Percentiles rank a stretch among this genome's conserved stretches.
Evolutionary conservation across 1,284 basidiomycete species (phyloP).

Genomic region (Tausonia pullulans): DNA sequence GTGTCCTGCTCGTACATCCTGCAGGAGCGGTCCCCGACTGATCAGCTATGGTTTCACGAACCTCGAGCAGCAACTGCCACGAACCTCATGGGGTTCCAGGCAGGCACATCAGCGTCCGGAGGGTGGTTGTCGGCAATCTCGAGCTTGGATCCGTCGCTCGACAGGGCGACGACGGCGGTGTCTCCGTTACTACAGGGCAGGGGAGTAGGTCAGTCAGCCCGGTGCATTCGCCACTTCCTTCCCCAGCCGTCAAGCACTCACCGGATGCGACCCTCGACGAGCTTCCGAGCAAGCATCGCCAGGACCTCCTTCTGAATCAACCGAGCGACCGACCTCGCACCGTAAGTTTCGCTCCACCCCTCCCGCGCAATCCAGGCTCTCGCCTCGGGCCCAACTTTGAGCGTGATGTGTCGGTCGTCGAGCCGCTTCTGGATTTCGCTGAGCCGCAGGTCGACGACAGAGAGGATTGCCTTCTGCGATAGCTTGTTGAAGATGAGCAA

Average conservation of each 20-base stretch:
- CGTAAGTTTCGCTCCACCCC: slow-evolving; percentile 76
- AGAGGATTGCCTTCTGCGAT: slow-evolving; percentile 55
- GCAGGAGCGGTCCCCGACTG: no score
- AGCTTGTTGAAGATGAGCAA: slow-evolving; percentile 85
- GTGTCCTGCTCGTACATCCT: no score
- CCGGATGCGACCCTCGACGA: slow-evolving; percentile 64
- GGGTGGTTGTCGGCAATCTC: slow-evolving; percentile 49
- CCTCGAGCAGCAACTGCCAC: no score
- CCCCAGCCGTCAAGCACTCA: slow-evolving; percentile 31
- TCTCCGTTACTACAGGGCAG: slow-evolving; percentile 46
- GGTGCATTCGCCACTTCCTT: neutral
- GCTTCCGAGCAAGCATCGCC: slow-evolving; percentile 62
- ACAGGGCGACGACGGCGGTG: slow-evolving; percentile 45
- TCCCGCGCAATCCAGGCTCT: slow-evolving; percentile 60
- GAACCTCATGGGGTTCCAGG: no score
- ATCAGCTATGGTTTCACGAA: no score
- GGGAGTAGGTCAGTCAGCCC: neutral
- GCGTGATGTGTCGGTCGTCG: slow-evolving; percentile 50
- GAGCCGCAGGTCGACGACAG: slow-evolving; percentile 66
- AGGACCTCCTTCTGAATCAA: slow-evolving; percentile 66
- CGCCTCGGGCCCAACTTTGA: slow-evolving; percentile 58
- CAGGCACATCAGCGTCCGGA: slow-evolving; percentile 31
- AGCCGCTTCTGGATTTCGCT: slow-evolving; percentile 60
- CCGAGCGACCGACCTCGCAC: slow-evolving; percentile 70
- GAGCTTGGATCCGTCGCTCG: slow-evolving; percentile 39